Evolutionary conservation across 768 basidiomycete genomes (phyloP).

Genomic region (Termitomyces sp.): DNA sequence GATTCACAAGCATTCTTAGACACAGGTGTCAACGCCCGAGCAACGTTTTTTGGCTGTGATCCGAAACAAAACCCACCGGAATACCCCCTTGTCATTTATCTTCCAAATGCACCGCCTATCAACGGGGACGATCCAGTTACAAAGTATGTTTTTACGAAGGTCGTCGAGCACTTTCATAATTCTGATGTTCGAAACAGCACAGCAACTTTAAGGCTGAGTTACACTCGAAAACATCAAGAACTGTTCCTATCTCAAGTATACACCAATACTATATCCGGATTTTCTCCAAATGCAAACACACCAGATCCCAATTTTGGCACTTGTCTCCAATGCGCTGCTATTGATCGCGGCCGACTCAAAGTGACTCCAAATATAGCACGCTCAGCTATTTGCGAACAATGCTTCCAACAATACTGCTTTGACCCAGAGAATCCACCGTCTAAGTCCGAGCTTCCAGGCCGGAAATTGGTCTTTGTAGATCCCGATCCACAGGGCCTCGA

Average conservation of each 20-base stretch:
- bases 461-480: constrained; percentile 47
- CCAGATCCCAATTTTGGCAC: constrained; percentile 62
- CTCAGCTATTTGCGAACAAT: constrained; percentile 42
- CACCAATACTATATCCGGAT: constrained; percentile 55
- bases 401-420: constrained; percentile 56
- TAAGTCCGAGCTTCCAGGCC: constrained; percentile 39
- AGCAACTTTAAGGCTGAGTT: constrained; percentile 58
- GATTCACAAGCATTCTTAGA: constrained; percentile 50
- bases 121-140: constrained; percentile 59
- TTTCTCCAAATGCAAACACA: constrained; percentile 53
- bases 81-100: constrained; percentile 69
- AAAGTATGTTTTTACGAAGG: constrained; percentile 43
- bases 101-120: constrained; percentile 76
- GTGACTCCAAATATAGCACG: constrained; percentile 32
- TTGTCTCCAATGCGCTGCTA: constrained; percentile 67
- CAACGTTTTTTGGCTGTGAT: constrained; percentile 82
- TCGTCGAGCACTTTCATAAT: neutral
- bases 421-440: constrained; percentile 45
- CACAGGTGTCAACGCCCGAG: constrained; percentile 61
- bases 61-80: constrained; percentile 46
- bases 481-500: constrained; percentile 53
- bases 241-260: constrained; percentile 65
- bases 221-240: constrained; percentile 50
- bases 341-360: constrained; percentile 52
- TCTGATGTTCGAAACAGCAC: constrained; percentile 38